Base-by-base conservation (phyloP, 176 grass and related monocot genomes). In the Triticum urartu region DNA sequence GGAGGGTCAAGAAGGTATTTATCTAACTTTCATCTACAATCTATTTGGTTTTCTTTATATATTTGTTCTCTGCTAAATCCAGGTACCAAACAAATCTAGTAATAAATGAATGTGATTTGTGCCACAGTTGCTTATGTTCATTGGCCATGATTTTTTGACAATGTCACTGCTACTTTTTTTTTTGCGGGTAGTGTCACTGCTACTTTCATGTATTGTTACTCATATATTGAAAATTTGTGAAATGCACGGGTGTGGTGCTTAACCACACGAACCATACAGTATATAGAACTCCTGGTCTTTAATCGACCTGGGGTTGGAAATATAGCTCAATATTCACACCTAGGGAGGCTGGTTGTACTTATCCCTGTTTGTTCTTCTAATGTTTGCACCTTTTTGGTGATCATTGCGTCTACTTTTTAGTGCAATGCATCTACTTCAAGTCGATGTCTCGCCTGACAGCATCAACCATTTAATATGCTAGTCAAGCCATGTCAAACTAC, bases 1-100 rank as follows among this genome's bases (percentile, higher is more conserved):
- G 79, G 64, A 93, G 88, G 84, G 15, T 94, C 12, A 81, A 94
- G 70, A 87, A 87, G 92, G 95, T 98, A 87, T 48, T 50, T 43
- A 47, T 28, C 48, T 22, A 22, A n/a, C 22, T 15, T 20, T 81
- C 75, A 67, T 43, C 9, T 43, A 11, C 1, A 11, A 84, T 34
- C 13, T 48, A 14, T 13, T 4, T 13, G 45, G 45, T 48, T 48
- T 81, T 14, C 9, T 83, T 21, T 59, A 59, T 59, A 13, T 72
- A 72, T 43, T 72, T 72, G 14, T 24, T 42, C 68, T 72, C 5
- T 72, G 3, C 22, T 43, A 72, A 14, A 45, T 11, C 38, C 24
- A 2, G 39, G 70, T 73, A 73, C 70, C 38, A 5, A 74, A 28
- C 1, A 26, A 45, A n/a, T 73, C 21, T 7, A 45, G 39, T 56